Percentiles rank a stretch among this genome's conserved stretches.
phyloP scores from a whole-genome alignment of 345 rosid species.

The Acer saccharum region DNA sequence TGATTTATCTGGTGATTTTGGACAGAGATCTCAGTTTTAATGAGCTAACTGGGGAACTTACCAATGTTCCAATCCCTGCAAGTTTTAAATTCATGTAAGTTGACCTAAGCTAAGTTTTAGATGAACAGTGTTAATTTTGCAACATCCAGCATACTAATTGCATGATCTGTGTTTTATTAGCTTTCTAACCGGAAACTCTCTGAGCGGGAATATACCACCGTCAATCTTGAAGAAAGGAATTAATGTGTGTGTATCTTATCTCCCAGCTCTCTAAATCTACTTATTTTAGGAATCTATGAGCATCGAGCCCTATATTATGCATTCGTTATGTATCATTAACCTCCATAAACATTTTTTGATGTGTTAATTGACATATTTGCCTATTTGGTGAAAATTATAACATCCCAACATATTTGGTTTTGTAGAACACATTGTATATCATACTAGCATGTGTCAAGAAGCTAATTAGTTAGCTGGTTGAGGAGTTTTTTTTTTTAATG shows the following conservation, averaged over 20 bases:
- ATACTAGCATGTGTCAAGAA: not conserved
- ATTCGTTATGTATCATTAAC: not conserved
- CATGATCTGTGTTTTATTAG: conserved; percentile 14
- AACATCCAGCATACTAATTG: not conserved
- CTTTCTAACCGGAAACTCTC: conserved; percentile 27
- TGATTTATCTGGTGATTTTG: conserved; percentile 4
- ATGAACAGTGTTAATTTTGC: not conserved
- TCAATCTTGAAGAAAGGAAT: conserved; percentile 33
- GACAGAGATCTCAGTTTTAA: conserved; percentile 40
- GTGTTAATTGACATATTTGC: too few species aligned
- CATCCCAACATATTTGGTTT: not conserved
- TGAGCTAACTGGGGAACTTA: conserved; percentile 21
- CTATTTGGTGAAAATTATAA: not conserved
- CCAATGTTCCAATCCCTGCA: conserved; percentile 6
- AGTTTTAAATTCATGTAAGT: conserved; percentile 26
- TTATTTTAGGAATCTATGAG: not conserved
- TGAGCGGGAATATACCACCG: conserved; percentile 29
- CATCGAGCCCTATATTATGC: too few species aligned
- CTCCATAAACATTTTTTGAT: not conserved
- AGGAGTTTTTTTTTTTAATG: not conserved
- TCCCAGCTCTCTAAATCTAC: not conserved
- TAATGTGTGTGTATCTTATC: conserved; percentile 27
- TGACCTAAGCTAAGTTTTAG: not conserved
- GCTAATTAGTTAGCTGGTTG: not conserved
- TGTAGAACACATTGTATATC: not conserved